A percentile compares a stretch with the other conserved stretches of the same genome.
phyloP scores from a whole-genome alignment of 192 early-diverging fungal genomes.

The Umbelopsis sp. region DNA sequence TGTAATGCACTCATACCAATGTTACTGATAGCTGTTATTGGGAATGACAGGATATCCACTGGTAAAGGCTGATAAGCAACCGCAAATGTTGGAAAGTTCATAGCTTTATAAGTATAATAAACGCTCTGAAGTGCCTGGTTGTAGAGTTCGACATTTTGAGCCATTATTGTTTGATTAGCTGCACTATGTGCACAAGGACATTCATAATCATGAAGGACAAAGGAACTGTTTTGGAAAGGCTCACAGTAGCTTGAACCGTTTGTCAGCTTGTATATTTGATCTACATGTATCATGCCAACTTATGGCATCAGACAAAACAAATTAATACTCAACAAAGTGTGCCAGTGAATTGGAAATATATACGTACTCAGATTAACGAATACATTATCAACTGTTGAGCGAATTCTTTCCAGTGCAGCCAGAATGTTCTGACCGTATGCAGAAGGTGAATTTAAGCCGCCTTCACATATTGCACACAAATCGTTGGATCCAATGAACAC shows the following conservation, averaged over 20 bases:
- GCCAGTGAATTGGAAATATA: slow-evolving; percentile 39
- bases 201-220: slow-evolving; percentile 36
- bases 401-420: slow-evolving; percentile 38
- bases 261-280: slow-evolving; percentile 44
- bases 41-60: slow-evolving; percentile 42
- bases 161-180: slow-evolving; percentile 47
- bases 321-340: background rate
- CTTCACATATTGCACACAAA: slow-evolving; percentile 49
- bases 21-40: slow-evolving; percentile 43
- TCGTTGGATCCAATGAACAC: slow-evolving; percentile 66
- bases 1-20: background rate
- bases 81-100: slow-evolving; percentile 37
- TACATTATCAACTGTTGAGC: slow-evolving; percentile 40
- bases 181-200: slow-evolving; percentile 39
- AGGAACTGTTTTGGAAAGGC: slow-evolving; percentile 33
- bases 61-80: slow-evolving; percentile 51
- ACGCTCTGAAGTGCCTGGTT: slow-evolving; percentile 47
- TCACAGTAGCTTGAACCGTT: slow-evolving; percentile 30
- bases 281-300: slow-evolving; percentile 29
- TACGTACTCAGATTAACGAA: slow-evolving; percentile 51
- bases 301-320: slow-evolving; percentile 3
- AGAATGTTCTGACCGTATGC: slow-evolving; percentile 36
- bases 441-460: slow-evolving; percentile 14
- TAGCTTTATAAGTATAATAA: slow-evolving; percentile 32
- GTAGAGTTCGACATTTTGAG: slow-evolving; percentile 40